A percentile compares a stretch with the other conserved stretches of the same genome.
Evolutionary conservation across 2,329 filamentous ascomycete genomes (phyloP).

Genomic region (Colletotrichum tropicicola): DNA sequence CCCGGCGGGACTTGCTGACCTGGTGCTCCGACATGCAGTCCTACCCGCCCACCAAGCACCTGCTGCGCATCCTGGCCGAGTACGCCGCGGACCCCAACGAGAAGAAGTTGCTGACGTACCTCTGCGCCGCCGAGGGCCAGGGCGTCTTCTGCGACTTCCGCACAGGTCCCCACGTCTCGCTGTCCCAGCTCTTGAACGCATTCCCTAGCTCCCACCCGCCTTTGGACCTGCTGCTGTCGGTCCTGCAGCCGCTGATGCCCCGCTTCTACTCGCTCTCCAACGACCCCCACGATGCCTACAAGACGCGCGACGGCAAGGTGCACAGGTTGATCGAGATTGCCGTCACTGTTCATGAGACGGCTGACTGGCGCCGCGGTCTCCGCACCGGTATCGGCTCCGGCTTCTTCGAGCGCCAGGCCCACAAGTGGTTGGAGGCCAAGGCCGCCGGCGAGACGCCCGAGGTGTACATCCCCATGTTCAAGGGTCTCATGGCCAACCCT

Average conservation of each 20-base stretch:
- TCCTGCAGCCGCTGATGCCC: conserved; percentile 90
- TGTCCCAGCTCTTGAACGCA: conserved; percentile 86
- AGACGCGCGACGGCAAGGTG: conserved; percentile 72
- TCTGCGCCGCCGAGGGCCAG: conserved; percentile 91
- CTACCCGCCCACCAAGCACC: conserved; percentile 86
- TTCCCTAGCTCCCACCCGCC: conserved; percentile 94
- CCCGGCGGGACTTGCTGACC: conserved; percentile 87
- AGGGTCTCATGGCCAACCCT: conserved; percentile 96
- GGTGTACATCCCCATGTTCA: conserved; percentile 94
- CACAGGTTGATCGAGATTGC: conserved; percentile 92
- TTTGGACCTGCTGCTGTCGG: conserved; percentile 80
- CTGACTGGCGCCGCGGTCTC: conserved; percentile 76
- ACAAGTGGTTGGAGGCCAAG: conserved; percentile 75
- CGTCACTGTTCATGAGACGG: conserved; percentile 91
- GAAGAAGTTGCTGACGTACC: conserved; percentile 86
- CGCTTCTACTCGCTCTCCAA: conserved; percentile 98
- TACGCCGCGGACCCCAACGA: conserved; percentile 82
- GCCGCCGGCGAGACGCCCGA: conserved; percentile 66
- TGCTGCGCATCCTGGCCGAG: conserved; percentile 88
- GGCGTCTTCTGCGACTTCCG: conserved; percentile 93
- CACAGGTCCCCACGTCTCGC: conserved; percentile 84
- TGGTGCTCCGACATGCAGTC: conserved; percentile 97
- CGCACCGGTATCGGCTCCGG: conserved; percentile 91
- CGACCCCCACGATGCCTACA: conserved; percentile 83
- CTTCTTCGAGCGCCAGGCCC: conserved; percentile 89